phyloP scores from a whole-genome alignment of 139 green algal species.

The Bryopsis sp. region DNA sequence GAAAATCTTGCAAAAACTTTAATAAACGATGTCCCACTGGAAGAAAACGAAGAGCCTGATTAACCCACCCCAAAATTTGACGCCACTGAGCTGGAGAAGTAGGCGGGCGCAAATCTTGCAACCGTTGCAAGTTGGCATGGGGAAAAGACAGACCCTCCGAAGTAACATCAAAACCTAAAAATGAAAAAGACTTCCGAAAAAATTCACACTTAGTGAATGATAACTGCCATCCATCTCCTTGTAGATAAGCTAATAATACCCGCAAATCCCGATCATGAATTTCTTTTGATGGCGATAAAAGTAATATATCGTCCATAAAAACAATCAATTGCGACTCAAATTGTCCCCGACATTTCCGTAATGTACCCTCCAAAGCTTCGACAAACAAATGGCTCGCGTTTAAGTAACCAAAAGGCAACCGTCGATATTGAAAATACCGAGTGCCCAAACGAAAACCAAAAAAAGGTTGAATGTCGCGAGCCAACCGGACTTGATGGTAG shows the following conservation, averaged over 20 bases:
- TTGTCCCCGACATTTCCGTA: neutral
- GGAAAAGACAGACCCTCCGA: neutral
- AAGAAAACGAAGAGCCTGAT: constrained; percentile 4
- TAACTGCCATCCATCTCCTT: constrained; percentile 1
- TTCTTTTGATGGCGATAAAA: constrained; percentile 1
- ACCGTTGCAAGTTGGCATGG: neutral
- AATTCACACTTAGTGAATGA: neutral
- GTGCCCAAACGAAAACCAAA: neutral
- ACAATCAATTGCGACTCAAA: neutral
- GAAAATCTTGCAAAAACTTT: neutral
- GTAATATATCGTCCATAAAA: constrained; percentile 10
- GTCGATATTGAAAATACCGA: constrained; percentile 6
- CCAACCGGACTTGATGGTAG: constrained; percentile 12
- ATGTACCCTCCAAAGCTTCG: neutral
- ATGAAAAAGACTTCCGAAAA: neutral
- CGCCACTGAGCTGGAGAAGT: neutral
- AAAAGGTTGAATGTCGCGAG: neutral
- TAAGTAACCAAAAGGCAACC: constrained; percentile 15
- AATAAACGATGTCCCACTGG: neutral
- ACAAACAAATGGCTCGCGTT: constrained; percentile 2
- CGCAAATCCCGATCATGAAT: neutral
- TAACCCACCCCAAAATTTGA: constrained; percentile 1
- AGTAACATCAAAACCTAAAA: neutral
- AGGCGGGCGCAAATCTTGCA: neutral
- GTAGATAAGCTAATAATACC: neutral